Base-by-base conservation (phyloP, 495 filamentous ascomycete genomes). In the Penicillium silybi region DNA sequence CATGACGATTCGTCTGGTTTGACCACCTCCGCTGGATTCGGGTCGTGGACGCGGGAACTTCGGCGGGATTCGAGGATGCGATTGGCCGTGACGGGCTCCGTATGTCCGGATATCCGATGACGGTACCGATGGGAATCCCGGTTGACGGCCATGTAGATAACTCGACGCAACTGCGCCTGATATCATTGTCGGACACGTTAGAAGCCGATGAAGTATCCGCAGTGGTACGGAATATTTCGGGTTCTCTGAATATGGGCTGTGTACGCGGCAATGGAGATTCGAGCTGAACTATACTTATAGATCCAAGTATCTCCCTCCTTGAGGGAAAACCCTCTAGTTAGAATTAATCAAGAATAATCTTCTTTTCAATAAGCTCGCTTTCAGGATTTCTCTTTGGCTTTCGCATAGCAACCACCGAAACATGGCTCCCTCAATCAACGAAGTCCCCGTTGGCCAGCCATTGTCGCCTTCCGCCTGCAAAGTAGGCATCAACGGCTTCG, bases 401-500 rank as follows among this genome's bases (percentile, higher is more conserved):
- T 9, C 15, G 18, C 20, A 32, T 45, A 23, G 9, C n/a, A 18
- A 35, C 26, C 41, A 23, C 15, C 23, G 40, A 17, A 45, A 6
- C 43, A 65, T 67, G 64, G 59, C 64, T 38, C 64, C 64, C 42
- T 67, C 64, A 4, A 61, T 67, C 52, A 58, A 60, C 49, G 64
- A 67, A 25, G 51, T 56, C 25, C 38, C 58, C 25, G 39, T 56
- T 22, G 46, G 41, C 54, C 45, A 41, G 8, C 37, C 53, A 4
- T 44, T 49, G 44, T 38, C 50, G 1, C 32, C 46, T 29, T 60
- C 58, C 9, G 47, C 51, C 11, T 66, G 63, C 42, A 62, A 56
- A 48, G 50, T 68, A n/a, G 65, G 63, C 17, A 68, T 68, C 56
- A 68, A 68, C 45, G 65, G 65, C 26, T 68, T 68, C 46, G 65